Conservation (phyloP, 768 basidiomycete species). For the Lentinula raphanica region DNA sequence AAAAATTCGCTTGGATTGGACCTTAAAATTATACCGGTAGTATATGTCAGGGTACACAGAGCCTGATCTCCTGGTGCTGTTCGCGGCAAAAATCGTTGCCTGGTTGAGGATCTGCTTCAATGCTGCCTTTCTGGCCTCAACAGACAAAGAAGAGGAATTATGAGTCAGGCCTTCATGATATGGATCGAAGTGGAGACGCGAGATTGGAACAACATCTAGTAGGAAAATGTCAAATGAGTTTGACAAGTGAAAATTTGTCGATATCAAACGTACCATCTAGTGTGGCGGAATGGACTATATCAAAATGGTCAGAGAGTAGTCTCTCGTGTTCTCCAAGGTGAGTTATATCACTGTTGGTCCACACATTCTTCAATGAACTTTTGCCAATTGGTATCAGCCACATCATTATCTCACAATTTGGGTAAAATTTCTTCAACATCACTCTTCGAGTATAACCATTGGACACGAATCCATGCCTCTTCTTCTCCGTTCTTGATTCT, state of each 20-base stretch:
- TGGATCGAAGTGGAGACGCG: background rate
- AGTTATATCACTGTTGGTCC: background rate
- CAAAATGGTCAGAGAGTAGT: background rate
- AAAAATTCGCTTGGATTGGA: background rate
- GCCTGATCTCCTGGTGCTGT: background rate
- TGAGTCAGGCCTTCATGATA: background rate
- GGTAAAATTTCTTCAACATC: background rate
- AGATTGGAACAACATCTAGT: background rate
- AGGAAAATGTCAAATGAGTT: background rate
- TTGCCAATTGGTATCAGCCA: background rate
- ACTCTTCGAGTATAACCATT: background rate
- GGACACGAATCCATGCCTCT: background rate
- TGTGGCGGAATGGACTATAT: background rate
- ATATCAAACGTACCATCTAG: background rate
- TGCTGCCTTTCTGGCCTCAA: background rate
- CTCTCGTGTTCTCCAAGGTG: slow-evolving; percentile 1
- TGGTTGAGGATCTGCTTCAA: background rate
- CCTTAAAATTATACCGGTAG: background rate
- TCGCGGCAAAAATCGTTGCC: background rate
- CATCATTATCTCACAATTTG: background rate
- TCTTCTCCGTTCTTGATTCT: background rate
- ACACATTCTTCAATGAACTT: background rate
- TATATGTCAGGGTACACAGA: background rate
- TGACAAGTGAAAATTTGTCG: background rate
- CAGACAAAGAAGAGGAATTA: background rate